Base-by-base conservation (phyloP, 495 filamentous ascomycete species). In the Rostrohypoxylon terebratum region DNA sequence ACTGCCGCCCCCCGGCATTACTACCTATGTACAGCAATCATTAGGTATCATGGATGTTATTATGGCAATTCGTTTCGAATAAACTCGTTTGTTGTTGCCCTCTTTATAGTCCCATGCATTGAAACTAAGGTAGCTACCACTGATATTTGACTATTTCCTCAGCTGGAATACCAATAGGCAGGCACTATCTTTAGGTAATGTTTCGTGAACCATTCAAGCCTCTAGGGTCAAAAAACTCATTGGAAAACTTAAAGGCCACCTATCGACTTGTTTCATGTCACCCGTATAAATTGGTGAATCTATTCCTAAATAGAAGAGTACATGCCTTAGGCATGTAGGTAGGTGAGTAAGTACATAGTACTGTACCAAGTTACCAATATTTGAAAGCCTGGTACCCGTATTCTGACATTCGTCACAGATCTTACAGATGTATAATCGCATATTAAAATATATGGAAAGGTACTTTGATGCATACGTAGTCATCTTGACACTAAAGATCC, bases 1-100 rank as follows among this genome's bases (percentile, higher is more conserved):
- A 55, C 16, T 28, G 66, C 47, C 25, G 42, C 42, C 18, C 20
- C 20, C 60, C 20, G 31, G 21, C 51, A 14, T 59, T 55, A n/a
- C n/a, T n/a, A n/a, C n/a, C n/a, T n/a, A n/a, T n/a, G n/a, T n/a
- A 51, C 47, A 21, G 9, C 20, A 21, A 4, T 28, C 28, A 28
- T 28, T 18, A 48, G 2, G 45, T 53, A 20, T 48, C 57, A 38
- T 58, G 50, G 63, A 58, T 63, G 48, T 59, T 42, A n/a, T n/a
- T 40, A 59, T 34, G 51, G 13, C 48, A 42, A 63, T 63, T 63
- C 38, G 60, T 54, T 23, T 53, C 20, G 25, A 53, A 63, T 6
- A 40, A 25, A 21, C 47, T 54, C 28, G 33, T 59, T 23, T 59
- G 55, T n/a, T 59, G 36, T 59, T 59, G n/a, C 34, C 55, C 38